Conservation (phyloP, 2,329 filamentous ascomycete genomes). For the Ophiostoma perfectum region DNA sequence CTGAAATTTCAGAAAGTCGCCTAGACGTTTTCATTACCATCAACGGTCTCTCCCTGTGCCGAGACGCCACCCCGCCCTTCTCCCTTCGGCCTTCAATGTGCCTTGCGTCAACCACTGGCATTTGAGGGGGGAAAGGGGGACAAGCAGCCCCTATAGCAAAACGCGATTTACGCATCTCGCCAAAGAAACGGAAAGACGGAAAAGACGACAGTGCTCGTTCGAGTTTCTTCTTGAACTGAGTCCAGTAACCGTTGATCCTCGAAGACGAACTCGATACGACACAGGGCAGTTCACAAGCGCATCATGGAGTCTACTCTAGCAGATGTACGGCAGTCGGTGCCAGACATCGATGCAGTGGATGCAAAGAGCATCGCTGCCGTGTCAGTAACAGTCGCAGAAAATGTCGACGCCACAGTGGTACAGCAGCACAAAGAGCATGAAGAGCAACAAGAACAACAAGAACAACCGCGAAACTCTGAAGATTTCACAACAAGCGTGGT, state of each 20-base stretch:
- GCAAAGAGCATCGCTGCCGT: not conserved
- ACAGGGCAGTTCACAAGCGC: not conserved
- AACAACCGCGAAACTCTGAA: not conserved
- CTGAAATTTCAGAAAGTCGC: not conserved
- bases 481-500: not conserved
- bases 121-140: conserved; percentile 22
- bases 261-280: not conserved
- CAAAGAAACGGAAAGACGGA: not conserved
- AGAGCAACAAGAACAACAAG: not conserved
- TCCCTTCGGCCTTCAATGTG: conserved; percentile 21
- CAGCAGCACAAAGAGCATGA: not conserved
- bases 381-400: not conserved
- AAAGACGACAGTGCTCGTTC: not conserved
- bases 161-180: not conserved
- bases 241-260: not conserved
- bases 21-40: not conserved
- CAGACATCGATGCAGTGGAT: not conserved
- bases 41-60: conserved; percentile 7
- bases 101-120: conserved; percentile 17
- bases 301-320: conserved; percentile 10
- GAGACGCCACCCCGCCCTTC: conserved; percentile 11
- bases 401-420: conserved; percentile 1
- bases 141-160: not conserved
- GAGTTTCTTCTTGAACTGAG: not conserved
- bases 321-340: not conserved